These are phyloP conservation scores for Alternaria ethzedia DNA, from an alignment of 2,329 filamentous ascomycete genomes.

Conservation along the genomic window DNA sequence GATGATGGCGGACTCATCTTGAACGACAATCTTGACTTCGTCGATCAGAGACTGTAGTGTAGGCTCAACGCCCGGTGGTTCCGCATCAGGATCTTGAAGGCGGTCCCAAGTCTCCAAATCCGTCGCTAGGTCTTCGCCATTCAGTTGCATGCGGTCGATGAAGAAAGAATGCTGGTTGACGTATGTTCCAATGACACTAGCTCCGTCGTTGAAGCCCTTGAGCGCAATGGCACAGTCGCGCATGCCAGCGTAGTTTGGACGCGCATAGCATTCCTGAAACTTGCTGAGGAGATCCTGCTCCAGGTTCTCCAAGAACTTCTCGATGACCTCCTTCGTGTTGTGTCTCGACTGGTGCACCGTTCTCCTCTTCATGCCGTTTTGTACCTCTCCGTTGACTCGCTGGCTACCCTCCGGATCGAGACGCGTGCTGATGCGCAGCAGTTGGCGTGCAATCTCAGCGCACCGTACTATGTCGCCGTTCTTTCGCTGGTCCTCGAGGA, in stretches of 20 bases:
- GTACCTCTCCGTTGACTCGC: constrained; percentile 47
- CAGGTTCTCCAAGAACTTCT: constrained; percentile 94
- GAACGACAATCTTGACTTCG: constrained; percentile 93
- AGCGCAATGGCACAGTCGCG: constrained; percentile 93
- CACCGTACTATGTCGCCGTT: constrained; percentile 92
- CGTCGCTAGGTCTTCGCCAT: constrained; percentile 80
- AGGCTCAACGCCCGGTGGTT: constrained; percentile 88
- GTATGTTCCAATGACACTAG: constrained; percentile 93
- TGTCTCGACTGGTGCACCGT: constrained; percentile 51
- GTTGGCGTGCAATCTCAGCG: constrained; percentile 89
- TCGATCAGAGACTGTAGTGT: constrained; percentile 91
- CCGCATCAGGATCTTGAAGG: constrained; percentile 90
- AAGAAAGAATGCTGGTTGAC: constrained; percentile 99
- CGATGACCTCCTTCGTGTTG: constrained; percentile 85
- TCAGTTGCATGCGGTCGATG: constrained; percentile 91
- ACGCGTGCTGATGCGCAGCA: constrained; percentile 92
- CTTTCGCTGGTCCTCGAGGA: constrained; percentile 86
- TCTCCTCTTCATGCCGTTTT: constrained; percentile 56
- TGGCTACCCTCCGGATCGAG: constrained; percentile 74
- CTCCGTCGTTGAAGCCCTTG: constrained; percentile 93
- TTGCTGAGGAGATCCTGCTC: constrained; percentile 95
- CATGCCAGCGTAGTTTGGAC: constrained; percentile 98
- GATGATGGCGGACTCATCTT: constrained; percentile 96
- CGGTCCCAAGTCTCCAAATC: constrained; percentile 83
- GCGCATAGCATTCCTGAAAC: constrained; percentile 95